phyloP scores from a whole-genome alignment of 2,329 filamentous ascomycete species.

The Stromatinia cepivora region DNA sequence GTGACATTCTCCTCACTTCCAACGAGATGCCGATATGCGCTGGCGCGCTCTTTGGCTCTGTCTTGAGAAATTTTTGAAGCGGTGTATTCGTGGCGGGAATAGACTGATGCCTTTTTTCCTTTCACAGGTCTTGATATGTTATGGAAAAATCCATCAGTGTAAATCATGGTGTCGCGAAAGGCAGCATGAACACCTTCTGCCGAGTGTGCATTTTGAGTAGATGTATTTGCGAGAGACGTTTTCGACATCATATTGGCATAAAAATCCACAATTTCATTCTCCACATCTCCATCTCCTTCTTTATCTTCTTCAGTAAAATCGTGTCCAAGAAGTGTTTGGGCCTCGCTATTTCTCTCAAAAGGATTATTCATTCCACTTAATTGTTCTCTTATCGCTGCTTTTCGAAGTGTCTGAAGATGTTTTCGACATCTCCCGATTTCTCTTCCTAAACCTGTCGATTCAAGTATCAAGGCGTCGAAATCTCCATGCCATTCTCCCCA shows the following conservation, averaged over 20 bases:
- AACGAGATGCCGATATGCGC: conserved; percentile 7
- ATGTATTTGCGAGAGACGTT: neutral
- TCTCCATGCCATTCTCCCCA: conserved; percentile 29
- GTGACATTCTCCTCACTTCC: neutral
- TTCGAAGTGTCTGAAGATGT: conserved; percentile 45
- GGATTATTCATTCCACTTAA: neutral
- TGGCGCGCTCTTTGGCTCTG: neutral
- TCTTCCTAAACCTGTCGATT: conserved; percentile 25
- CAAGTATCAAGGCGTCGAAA: conserved; percentile 12
- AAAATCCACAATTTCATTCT: conserved; percentile 31
- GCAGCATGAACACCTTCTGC: conserved; percentile 26
- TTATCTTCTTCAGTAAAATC: conserved; percentile 18
- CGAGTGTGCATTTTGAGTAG: neutral
- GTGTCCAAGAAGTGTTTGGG: conserved; percentile 42
- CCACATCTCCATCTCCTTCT: conserved; percentile 26
- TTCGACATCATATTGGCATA: conserved; percentile 27
- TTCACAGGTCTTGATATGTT: neutral
- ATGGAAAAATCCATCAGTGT: neutral
- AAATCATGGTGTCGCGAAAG: conserved; percentile 23
- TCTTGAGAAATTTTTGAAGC: neutral
- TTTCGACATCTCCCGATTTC: conserved; percentile 35
- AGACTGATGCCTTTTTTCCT: neutral
- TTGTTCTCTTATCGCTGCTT: conserved; percentile 40
- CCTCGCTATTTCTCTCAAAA: neutral
- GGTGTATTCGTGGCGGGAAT: neutral